These are phyloP conservation scores for Sporisorium scitamineum DNA, from an alignment of 1,284 basidiomycete species.

Conservation along the genomic window DNA sequence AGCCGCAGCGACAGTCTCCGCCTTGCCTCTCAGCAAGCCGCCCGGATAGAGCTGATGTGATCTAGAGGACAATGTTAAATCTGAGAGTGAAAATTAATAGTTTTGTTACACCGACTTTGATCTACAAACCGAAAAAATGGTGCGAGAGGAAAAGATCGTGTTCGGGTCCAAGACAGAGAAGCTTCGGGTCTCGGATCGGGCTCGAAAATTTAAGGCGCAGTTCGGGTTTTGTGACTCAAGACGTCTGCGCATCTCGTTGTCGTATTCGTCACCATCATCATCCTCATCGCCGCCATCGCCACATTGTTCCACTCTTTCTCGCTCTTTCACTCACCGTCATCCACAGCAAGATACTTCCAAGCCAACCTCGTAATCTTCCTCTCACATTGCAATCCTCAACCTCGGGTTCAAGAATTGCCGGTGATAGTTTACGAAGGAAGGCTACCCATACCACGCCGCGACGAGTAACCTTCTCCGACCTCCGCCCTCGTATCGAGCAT, in stretches of 20 bases:
- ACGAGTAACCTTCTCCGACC: neutral
- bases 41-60: too few species aligned
- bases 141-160: too few species aligned
- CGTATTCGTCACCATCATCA: neutral
- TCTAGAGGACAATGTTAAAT: too few species aligned
- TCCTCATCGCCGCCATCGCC: neutral
- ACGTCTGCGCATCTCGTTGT: neutral
- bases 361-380: too few species aligned
- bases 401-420: neutral
- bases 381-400: neutral
- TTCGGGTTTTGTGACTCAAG: constrained; percentile 25
- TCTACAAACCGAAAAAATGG: too few species aligned
- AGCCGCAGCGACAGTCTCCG: too few species aligned
- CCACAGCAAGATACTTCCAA: neutral
- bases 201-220: constrained; percentile 30
- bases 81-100: too few species aligned
- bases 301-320: neutral
- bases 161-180: neutral
- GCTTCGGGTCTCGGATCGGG: constrained; percentile 19
- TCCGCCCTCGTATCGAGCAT: neutral
- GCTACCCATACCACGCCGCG: neutral
- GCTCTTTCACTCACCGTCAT: neutral
- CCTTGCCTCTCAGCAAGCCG: too few species aligned
- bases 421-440: neutral
- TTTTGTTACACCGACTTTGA: neutral